Base-by-base conservation (phyloP, 2,329 filamentous ascomycete genomes). In the Hirsutella rhossiliensis region DNA sequence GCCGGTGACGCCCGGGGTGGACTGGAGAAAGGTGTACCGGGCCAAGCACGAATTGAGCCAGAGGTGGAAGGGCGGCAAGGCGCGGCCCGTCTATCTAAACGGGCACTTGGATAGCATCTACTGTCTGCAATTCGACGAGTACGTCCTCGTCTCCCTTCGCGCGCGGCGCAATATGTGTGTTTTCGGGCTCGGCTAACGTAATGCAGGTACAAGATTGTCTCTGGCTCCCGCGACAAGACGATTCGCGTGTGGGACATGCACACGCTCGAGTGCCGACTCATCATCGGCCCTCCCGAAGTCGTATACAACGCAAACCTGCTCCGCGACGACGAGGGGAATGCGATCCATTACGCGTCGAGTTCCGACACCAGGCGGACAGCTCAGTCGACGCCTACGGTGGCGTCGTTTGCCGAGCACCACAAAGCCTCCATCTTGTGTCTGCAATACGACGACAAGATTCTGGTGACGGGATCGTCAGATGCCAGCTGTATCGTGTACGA, bases 121-220 rank as follows among this genome's bases (percentile, higher is more conserved):
- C 66, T 98, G 92, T 63, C 78, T 94, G 45, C 92, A 98, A 59
- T 98, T 97, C 60, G 92, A 98, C 61, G 90, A 97, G 82, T 88
- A 75, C 54, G 82, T 69, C 19, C 19, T 17, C 9, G 3, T 13
- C 11, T 9, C 5, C 2, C 4, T n/a, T 13, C 18, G 12, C 18
- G 13, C 11, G 3, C 15, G 34, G 11, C 11, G 4, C 36, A 5
- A 18, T 4, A 11, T 11, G n/a, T 5, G 9, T 19, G n/a, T 31
- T 43, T 20, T 42, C 43, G 45, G 34, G 44, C 31, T 9, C 27
- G 27, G 49, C 65, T 73, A 60, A 72, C 54, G 31, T 17, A 13
- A 15, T 19, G 20, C 56, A 88, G 84, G 61, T 74, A 84, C 59
- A 98, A 97, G 64, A 95, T 97, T 58, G 89, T 98, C 52, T 97